Evolutionary conservation across 306 rosid species (phyloP).

Genomic region (Rosa chinensis): DNA sequence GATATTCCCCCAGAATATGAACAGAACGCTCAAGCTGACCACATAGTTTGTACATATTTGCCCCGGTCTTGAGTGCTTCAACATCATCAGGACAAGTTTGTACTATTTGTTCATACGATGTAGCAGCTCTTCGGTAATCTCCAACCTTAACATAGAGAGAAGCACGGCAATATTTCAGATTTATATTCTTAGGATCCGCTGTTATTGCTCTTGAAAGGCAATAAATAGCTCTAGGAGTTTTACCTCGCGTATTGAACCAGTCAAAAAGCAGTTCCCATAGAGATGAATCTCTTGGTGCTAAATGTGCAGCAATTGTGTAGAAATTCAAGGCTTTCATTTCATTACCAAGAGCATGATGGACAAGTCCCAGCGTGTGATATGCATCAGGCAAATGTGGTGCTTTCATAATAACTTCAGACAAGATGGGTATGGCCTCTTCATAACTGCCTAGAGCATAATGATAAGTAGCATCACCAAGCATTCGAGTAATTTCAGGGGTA

Average conservation of each 20-base stretch:
- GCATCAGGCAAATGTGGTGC: conserved; percentile 78
- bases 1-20: conserved; percentile 71
- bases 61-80: conserved; percentile 71
- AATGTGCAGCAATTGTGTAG: conserved; percentile 79
- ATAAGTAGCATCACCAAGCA: conserved; percentile 76
- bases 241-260: conserved; percentile 69
- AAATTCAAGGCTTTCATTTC: conserved; percentile 56
- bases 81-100: conserved; percentile 60
- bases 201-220: conserved; percentile 84
- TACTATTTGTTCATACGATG: conserved; percentile 60
- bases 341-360: conserved; percentile 54
- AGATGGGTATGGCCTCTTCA: conserved; percentile 67
- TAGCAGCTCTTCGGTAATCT: conserved; percentile 81
- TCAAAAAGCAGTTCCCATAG: conserved; percentile 68
- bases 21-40: conserved; percentile 70
- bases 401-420: conserved; percentile 61
- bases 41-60: conserved; percentile 73
- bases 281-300: conserved; percentile 66
- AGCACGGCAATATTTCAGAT: conserved; percentile 60
- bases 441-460: conserved; percentile 54
- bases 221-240: conserved; percentile 59
- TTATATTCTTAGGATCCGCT: conserved; percentile 64
- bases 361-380: conserved; percentile 85
- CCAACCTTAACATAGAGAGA: conserved; percentile 59
- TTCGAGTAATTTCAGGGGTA: conserved; percentile 49